Evolutionary conservation across 371 early-diverging fungal genomes (phyloP), one percentile per base, ranked within the genome.

Genomic region (Fennellomyces sp.): DNA sequence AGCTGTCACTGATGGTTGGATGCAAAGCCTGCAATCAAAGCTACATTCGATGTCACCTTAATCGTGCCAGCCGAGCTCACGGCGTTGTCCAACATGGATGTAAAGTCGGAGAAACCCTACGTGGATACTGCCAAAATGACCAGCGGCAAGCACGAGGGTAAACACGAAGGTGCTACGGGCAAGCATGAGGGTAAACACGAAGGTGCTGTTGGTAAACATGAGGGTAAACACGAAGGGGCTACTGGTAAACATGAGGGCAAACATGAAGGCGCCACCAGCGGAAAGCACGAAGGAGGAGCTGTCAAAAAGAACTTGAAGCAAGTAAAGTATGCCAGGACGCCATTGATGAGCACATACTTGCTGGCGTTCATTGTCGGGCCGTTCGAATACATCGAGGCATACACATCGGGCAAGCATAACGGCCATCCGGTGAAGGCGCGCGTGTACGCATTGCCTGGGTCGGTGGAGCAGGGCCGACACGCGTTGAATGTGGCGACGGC

Each of bases 11-110:
- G n/a, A n/a, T n/a, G n/a, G n/a, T n/a, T n/a, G n/a, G n/a, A n/a
- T n/a, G n/a, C n/a, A n/a, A n/a, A 82, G 73, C 95, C 95, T 62
- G 84, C 86, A 26, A 79, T 90, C 64, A 93, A 97, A 78, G 97
- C 98, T 21, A 92, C 92, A 1, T 97, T 96, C 69, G 89, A 90
- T 63, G 83, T 94, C 19, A 91, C 85, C 4, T 75, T 98, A 53
- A 80, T 83, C 39, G 93, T 94, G 26, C 87, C 84, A 15, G 65
- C 76, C 35, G 76, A 87, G 25, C 72, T 89, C 52, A 88, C 87
- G 28, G 95, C 94, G 7, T 73, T 98, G 13, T 91, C 95, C 50
- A 98, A 98, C 78, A 93, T 92, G 90, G 82, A 89, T 49, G 87
- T 80, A 60, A 66, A 70, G 47, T 78, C 82, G 7, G 84, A 86